phyloP scores from a whole-genome alignment of 2,329 filamentous ascomycete genomes.

The Niveomyces coronatus region DNA sequence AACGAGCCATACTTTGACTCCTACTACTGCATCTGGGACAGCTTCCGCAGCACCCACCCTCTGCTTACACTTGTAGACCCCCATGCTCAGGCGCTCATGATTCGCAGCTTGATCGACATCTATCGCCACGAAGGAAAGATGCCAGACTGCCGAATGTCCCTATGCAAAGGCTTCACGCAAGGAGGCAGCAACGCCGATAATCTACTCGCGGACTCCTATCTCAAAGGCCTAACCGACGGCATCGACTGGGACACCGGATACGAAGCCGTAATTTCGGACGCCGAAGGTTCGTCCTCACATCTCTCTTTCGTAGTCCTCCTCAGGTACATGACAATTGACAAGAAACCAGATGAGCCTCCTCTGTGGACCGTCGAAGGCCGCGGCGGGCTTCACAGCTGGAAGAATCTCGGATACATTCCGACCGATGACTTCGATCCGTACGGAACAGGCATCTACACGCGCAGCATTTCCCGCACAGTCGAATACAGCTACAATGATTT shows the following conservation, averaged over 20 bases:
- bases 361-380: constrained; percentile 62
- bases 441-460: constrained; percentile 54
- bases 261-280: constrained; percentile 63
- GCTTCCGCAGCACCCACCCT: constrained; percentile 60
- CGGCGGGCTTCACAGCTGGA: constrained; percentile 63
- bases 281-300: constrained; percentile 50
- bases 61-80: constrained; percentile 64
- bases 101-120: constrained; percentile 61
- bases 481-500: constrained; percentile 78
- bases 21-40: constrained; percentile 62
- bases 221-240: constrained; percentile 56
- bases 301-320: constrained; percentile 29
- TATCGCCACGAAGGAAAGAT: constrained; percentile 59
- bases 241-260: constrained; percentile 64
- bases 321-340: neutral
- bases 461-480: constrained; percentile 62
- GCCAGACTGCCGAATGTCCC: constrained; percentile 67
- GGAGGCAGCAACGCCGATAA: constrained; percentile 69
- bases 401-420: constrained; percentile 61
- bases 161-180: constrained; percentile 67
- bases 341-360: constrained; percentile 36
- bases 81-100: constrained; percentile 54
- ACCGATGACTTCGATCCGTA: constrained; percentile 54
- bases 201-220: constrained; percentile 56
- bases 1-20: constrained; percentile 67